Percentiles rank a stretch among this genome's conserved stretches.
Conservation (phyloP, 148 eudicot genomes). For the Dianthus caryophyllus region DNA sequence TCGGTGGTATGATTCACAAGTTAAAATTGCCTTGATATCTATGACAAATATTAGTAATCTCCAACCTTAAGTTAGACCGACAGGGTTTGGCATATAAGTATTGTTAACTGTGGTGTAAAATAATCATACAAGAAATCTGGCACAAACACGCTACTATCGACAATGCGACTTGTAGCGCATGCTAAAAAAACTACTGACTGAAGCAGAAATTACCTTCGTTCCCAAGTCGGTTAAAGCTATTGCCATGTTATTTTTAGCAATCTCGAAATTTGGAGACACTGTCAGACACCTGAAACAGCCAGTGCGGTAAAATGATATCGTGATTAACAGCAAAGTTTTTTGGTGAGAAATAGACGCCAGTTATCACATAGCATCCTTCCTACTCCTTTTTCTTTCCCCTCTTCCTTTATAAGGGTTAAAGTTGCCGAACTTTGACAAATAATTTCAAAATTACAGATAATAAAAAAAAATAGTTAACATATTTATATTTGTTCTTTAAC, state of each 20-base stretch:
- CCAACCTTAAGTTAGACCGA: neutral
- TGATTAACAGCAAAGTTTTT: neutral
- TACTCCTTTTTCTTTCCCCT: too few relatives aligned
- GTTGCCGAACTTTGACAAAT: too few relatives aligned
- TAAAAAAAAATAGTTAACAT: too few relatives aligned
- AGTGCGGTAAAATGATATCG: neutral
- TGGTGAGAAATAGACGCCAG: neutral
- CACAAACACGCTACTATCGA: neutral
- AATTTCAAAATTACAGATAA: too few relatives aligned
- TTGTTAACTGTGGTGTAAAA: constrained; percentile 1
- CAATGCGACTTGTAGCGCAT: neutral
- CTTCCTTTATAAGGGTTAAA: too few relatives aligned
- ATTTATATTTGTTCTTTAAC: too few relatives aligned
- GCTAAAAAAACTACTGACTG: constrained; percentile 4
- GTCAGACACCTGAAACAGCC: constrained; percentile 71
- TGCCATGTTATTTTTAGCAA: constrained; percentile 97
- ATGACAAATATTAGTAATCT: neutral
- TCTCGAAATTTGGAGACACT: constrained; percentile 99
- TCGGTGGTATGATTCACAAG: too few relatives aligned
- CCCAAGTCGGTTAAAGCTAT: constrained; percentile 97
- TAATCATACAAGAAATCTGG: constrained; percentile 8
- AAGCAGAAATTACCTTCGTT: constrained; percentile 61
- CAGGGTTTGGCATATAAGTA: neutral
- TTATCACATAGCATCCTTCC: constrained; percentile 1
- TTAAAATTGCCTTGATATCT: neutral